Evolutionary conservation across 1,139 yeast species (phyloP).

Genomic region (Protomyces inundatus): DNA sequence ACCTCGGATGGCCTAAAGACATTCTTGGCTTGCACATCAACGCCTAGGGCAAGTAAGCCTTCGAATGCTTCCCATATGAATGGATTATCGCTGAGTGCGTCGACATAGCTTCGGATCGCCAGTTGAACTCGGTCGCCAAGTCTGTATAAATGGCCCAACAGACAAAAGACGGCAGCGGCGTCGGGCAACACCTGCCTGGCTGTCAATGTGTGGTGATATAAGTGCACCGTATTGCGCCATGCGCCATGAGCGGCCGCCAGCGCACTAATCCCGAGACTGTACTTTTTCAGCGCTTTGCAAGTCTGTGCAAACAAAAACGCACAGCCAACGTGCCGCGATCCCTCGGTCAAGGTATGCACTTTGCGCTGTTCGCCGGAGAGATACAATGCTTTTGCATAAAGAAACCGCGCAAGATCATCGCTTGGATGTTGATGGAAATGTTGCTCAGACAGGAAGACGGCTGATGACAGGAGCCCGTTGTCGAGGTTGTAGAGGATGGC

Average conservation of each 20-base stretch:
- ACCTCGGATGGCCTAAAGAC: slow-evolving; percentile 41
- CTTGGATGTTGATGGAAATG: slow-evolving; percentile 53
- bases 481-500: slow-evolving; percentile 51
- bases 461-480: slow-evolving; percentile 60
- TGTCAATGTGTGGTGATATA: slow-evolving; percentile 29
- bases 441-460: slow-evolving; percentile 77
- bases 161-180: slow-evolving; percentile 55
- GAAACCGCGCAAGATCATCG: slow-evolving; percentile 53
- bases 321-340: slow-evolving; percentile 60
- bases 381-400: slow-evolving; percentile 59
- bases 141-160: slow-evolving; percentile 64
- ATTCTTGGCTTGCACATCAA: slow-evolving; percentile 57
- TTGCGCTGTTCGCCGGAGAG: slow-evolving; percentile 55
- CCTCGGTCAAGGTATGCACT: slow-evolving; percentile 51
- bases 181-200: slow-evolving; percentile 51
- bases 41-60: slow-evolving; percentile 63
- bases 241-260: background rate
- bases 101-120: slow-evolving; percentile 62
- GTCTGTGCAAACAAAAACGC: slow-evolving; percentile 62
- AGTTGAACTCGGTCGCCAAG: slow-evolving; percentile 53
- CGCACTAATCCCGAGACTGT: slow-evolving; percentile 60
- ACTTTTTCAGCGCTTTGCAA: slow-evolving; percentile 54
- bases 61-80: slow-evolving; percentile 83
- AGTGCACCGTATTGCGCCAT: slow-evolving; percentile 2
- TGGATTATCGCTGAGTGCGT: slow-evolving; percentile 67